phyloP scores from a whole-genome alignment of 2,329 filamentous ascomycete genomes.

The Fusarium globosum region DNA sequence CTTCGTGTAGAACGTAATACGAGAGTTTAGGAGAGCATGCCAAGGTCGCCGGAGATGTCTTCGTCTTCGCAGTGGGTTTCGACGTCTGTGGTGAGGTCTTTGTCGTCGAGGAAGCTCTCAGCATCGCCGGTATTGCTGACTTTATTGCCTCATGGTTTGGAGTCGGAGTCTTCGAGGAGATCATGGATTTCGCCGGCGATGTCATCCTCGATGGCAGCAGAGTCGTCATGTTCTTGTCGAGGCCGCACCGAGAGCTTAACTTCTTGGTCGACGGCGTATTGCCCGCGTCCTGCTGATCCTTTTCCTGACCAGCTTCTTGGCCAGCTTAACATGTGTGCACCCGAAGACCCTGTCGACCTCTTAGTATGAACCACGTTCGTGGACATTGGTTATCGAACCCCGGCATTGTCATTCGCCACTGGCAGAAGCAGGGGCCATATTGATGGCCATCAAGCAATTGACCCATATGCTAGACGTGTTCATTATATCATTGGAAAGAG shows the following conservation, averaged over 20 bases:
- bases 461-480: too few species aligned
- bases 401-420: neutral
- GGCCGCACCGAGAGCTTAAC: too few species aligned
- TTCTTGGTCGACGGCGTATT: too few species aligned
- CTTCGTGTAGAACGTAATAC: neutral
- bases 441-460: neutral
- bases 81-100: neutral
- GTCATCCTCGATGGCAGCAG: neutral
- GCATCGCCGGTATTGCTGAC: accelerated
- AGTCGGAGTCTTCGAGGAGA: too few species aligned
- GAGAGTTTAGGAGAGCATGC: too few species aligned
- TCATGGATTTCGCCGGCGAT: neutral
- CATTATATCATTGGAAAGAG: neutral
- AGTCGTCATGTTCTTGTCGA: neutral
- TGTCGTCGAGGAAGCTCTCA: neutral
- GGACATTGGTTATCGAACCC: neutral
- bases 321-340: too few species aligned
- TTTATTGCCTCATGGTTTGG: neutral
- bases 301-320: too few species aligned
- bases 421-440: neutral
- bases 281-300: too few species aligned
- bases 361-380: too few species aligned
- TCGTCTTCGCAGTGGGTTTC: neutral
- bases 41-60: neutral
- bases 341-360: too few species aligned